Conservation (phyloP, 371 early-diverging fungal species). For the Mucor mucedo region DNA sequence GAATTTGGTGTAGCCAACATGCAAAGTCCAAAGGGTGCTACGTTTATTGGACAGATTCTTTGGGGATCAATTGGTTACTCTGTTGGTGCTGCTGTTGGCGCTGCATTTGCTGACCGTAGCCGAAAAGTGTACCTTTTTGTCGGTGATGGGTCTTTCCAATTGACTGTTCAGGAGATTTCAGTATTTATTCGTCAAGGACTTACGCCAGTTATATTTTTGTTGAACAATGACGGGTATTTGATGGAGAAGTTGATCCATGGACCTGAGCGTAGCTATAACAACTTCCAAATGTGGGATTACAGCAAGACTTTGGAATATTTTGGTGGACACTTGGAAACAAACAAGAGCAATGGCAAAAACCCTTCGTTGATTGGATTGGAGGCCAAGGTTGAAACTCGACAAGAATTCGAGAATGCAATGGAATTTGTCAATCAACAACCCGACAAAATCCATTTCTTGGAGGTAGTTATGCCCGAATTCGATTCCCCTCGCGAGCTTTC, state of each 20-base stretch:
- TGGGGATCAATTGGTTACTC: constrained; percentile 56
- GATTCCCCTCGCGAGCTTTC: constrained; percentile 25
- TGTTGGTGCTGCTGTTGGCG: constrained; percentile 43
- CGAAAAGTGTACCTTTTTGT: constrained; percentile 48
- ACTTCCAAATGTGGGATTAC: constrained; percentile 56
- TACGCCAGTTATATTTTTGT: constrained; percentile 49
- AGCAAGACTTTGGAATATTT: constrained; percentile 46
- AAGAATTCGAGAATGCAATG: constrained; percentile 43
- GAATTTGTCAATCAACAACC: constrained; percentile 25
- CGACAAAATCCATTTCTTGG: constrained; percentile 43
- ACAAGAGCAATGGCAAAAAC: constrained; percentile 8
- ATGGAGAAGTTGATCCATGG: constrained; percentile 61
- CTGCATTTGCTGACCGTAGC: constrained; percentile 37
- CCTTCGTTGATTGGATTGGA: constrained; percentile 31
- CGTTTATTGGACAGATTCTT: constrained; percentile 44
- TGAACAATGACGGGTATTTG: constrained; percentile 61
- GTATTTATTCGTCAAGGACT: constrained; percentile 56
- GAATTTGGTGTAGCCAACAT: constrained; percentile 48
- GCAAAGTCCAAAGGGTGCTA: constrained; percentile 38
- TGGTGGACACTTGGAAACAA: constrained; percentile 34
- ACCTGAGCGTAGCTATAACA: constrained; percentile 48
- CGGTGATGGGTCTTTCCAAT: constrained; percentile 61
- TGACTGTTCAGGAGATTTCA: constrained; percentile 54
- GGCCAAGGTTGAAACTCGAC: constrained; percentile 29
- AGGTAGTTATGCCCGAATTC: constrained; percentile 44